Base-by-base conservation (phyloP, 2,329 filamentous ascomycete species). In the Penicillium freii region DNA sequence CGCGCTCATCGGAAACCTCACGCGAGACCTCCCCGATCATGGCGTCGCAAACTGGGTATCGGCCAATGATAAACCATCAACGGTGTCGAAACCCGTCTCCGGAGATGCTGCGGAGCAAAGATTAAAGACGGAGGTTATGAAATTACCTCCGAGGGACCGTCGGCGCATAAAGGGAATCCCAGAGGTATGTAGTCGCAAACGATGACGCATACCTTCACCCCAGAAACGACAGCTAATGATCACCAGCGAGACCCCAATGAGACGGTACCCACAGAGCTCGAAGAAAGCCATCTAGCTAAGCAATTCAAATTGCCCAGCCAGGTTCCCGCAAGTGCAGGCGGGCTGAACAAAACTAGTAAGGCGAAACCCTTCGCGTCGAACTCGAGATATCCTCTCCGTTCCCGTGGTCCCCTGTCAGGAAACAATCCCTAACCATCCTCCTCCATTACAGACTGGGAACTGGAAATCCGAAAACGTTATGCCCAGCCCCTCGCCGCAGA, bases 271-370 rank as follows among this genome's bases (percentile, higher is more conserved):
- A 74, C 67, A 55, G 71, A 74, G 55, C 63, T 77, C 48, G 76
- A 78, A 58, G 71, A 78, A 64, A 79, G 78, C 50, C 73, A 79
- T 42, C 66, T 72, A 27, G 78, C 77, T 10, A 77, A 78, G 56
- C 75, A 77, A 56, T 79, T 80, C 53, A 82, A 81, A 66, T 70
- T 81, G 44, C 79, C 82, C 29, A 82, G 87, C 31, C 84, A 90
- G 56, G 82, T 86, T 9, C 86, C 88, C 27, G 82, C 87, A 29
- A 87, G 86, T 68, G 87, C 88, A 25, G 87, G 86, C 29, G 88
- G 88, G 21, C 81, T 93, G 45, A 92, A 90, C 64, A 91, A 93
- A 80, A 95, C 82, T 36, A 85, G 88, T 91, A 80, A 71, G 87
- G 76, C 29, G 39, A 23, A 27, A 33, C 34, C 25, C 31, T 29